These are phyloP conservation scores for Daldinia decipiens DNA, from an alignment of 495 filamentous ascomycete genomes.

Conservation along the genomic window DNA sequence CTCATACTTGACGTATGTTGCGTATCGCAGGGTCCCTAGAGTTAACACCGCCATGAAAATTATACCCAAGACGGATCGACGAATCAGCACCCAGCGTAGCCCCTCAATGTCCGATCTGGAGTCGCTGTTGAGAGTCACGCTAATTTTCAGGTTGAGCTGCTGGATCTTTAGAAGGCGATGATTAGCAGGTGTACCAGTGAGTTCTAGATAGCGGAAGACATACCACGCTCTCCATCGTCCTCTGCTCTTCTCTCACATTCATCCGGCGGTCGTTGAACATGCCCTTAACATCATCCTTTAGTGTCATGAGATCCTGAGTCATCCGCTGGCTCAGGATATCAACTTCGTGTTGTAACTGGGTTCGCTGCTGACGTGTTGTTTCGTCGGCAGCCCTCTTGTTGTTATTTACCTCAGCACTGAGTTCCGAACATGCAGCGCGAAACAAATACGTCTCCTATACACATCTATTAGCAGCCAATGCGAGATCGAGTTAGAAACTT, in stretches of 20 bases:
- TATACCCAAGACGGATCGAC: constrained; percentile 85
- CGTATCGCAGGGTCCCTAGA: constrained; percentile 60
- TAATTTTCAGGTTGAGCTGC: constrained; percentile 94
- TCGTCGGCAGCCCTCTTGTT: constrained; percentile 68
- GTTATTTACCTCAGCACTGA: constrained; percentile 80
- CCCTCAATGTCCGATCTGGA: constrained; percentile 90
- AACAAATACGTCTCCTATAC: constrained; percentile 86
- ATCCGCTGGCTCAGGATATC: constrained; percentile 87
- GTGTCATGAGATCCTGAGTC: constrained; percentile 76
- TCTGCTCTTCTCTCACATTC: constrained; percentile 85
- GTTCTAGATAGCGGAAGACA: constrained; percentile 34
- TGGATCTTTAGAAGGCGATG: constrained; percentile 69
- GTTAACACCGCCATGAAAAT: constrained; percentile 64
- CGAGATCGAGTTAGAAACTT: neutral
- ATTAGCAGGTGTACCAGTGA: constrained; percentile 33
- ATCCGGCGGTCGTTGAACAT: constrained; percentile 98
- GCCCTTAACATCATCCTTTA: constrained; percentile 92
- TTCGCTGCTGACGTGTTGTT: constrained; percentile 80
- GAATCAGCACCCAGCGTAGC: constrained; percentile 87
- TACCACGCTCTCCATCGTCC: constrained; percentile 78
- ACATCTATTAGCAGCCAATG: constrained; percentile 3
- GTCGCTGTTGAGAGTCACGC: constrained; percentile 84
- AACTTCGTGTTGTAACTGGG: constrained; percentile 89
- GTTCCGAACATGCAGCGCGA: constrained; percentile 90
- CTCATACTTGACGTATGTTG: constrained; percentile 57